Evolutionary conservation across 495 filamentous ascomycete genomes (phyloP).

Genomic region (Xylona heveae): DNA sequence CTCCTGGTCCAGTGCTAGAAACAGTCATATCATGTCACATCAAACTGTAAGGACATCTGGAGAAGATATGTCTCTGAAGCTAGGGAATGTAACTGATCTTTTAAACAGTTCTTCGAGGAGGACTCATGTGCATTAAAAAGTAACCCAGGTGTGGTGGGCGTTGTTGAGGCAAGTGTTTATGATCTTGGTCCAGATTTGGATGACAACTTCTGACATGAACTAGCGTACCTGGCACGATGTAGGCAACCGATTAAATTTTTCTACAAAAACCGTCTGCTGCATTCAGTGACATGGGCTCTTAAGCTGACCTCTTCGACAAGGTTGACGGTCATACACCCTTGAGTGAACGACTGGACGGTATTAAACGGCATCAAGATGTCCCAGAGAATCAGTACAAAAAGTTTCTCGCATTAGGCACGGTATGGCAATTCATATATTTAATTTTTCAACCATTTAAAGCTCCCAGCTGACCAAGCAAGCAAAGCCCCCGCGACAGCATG

Average conservation of each 20-base stretch:
- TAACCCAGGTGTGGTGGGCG: constrained; percentile 5
- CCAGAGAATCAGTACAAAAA: background rate
- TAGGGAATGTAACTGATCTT: background rate
- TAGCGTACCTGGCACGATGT: constrained; percentile 3
- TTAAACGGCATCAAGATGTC: background rate
- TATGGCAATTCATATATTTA: too few relatives aligned
- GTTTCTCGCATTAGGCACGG: too few relatives aligned
- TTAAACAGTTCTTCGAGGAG: constrained; percentile 4
- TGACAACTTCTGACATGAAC: background rate
- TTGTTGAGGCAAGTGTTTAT: constrained; percentile 9
- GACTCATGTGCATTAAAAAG: constrained; percentile 9
- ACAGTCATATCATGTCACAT: background rate
- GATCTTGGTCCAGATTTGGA: background rate
- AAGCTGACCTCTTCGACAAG: background rate
- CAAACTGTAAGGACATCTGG: background rate
- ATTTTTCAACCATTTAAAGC: background rate
- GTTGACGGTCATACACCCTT: background rate
- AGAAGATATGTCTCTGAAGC: background rate
- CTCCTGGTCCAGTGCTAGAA: background rate
- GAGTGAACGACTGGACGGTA: background rate
- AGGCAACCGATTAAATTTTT: background rate
- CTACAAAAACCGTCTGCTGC: background rate
- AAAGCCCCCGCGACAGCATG: constrained; percentile 1
- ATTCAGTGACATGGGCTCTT: background rate
- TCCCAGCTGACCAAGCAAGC: background rate